These are phyloP conservation scores for Penicillium nordicum DNA, from an alignment of 2,329 filamentous ascomycete genomes.

Conservation along the genomic window DNA sequence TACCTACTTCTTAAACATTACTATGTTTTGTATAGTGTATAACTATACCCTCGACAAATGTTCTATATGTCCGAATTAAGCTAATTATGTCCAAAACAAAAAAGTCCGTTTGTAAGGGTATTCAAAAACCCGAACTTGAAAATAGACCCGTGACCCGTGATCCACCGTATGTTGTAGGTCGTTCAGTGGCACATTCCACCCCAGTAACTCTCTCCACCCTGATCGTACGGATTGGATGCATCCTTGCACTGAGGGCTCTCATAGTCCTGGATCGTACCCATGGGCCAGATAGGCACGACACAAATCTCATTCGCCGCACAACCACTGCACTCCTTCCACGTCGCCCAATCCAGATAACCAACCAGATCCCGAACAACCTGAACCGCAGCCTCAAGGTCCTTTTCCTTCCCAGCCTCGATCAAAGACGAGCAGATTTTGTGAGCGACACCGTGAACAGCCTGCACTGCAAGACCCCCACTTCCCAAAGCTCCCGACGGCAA, in stretches of 20 bases:
- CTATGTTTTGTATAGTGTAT: not conserved
- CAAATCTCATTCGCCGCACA: slow-evolving; percentile 57
- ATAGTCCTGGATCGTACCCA: slow-evolving; percentile 55
- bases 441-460: slow-evolving; percentile 31
- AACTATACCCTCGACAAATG: not conserved
- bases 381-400: slow-evolving; percentile 25
- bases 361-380: slow-evolving; percentile 43
- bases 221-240: slow-evolving; percentile 20
- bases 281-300: slow-evolving; percentile 63
- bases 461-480: slow-evolving; percentile 21
- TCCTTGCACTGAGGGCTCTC: slow-evolving; percentile 47
- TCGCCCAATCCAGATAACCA: slow-evolving; percentile 55
- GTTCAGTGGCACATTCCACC: slow-evolving; percentile 14
- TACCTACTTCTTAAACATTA: not conserved
- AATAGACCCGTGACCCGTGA: no score
- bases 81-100: not conserved
- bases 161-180: no score
- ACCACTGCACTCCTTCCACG: slow-evolving; percentile 56
- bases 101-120: not conserved
- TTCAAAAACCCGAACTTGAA: not conserved
- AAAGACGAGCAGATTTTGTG: slow-evolving; percentile 34
- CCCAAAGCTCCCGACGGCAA: slow-evolving; percentile 20
- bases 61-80: not conserved
- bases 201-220: slow-evolving; percentile 30
- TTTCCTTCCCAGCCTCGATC: slow-evolving; percentile 20